Evolutionary conservation across 1,284 basidiomycete species (phyloP).

Genomic region (Austroboletus olivaceoglutinosus): DNA sequence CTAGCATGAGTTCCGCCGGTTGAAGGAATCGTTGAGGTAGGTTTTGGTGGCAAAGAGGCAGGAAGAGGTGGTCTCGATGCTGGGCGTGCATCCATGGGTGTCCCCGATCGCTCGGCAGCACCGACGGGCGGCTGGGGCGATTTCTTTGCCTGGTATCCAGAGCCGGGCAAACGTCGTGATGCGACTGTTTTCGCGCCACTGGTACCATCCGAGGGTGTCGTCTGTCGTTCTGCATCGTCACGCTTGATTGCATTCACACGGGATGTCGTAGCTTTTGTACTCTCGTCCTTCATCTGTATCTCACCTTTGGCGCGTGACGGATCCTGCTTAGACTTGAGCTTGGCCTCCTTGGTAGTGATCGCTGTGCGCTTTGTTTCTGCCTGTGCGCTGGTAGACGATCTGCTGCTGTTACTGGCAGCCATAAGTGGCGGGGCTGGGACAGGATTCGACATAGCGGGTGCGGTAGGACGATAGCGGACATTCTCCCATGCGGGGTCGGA

Average conservation of each 20-base stretch:
- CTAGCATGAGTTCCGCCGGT: conserved; percentile 24
- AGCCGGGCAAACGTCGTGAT: conserved; percentile 47
- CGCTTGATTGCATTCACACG: conserved; percentile 30
- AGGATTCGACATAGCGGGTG: conserved; percentile 9
- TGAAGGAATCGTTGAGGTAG: conserved; percentile 25
- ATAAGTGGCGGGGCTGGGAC: conserved; percentile 13
- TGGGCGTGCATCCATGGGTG: conserved; percentile 13
- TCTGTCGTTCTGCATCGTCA: conserved; percentile 24
- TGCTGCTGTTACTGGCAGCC: conserved; percentile 16
- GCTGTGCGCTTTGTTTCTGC: conserved; percentile 42
- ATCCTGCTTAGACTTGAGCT: conserved; percentile 45
- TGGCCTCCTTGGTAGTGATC: conserved; percentile 41
- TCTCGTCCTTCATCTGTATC: conserved; percentile 56
- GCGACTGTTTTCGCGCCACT: conserved; percentile 16
- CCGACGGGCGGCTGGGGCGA: conserved; percentile 19
- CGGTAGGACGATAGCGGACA: conserved; percentile 33
- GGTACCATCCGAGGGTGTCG: conserved; percentile 10
- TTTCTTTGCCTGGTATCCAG: conserved; percentile 40
- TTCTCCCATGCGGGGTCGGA: conserved; percentile 56
- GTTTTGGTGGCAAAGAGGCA: conserved; percentile 30
- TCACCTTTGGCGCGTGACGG: conserved; percentile 40
- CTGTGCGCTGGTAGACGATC: conserved; percentile 25
- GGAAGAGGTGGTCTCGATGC: conserved; percentile 14
- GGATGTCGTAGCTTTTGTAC: conserved; percentile 26
- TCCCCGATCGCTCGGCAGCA: conserved; percentile 12